Base-by-base conservation (phyloP, 768 basidiomycete species). In the Trametes gibbosa region DNA sequence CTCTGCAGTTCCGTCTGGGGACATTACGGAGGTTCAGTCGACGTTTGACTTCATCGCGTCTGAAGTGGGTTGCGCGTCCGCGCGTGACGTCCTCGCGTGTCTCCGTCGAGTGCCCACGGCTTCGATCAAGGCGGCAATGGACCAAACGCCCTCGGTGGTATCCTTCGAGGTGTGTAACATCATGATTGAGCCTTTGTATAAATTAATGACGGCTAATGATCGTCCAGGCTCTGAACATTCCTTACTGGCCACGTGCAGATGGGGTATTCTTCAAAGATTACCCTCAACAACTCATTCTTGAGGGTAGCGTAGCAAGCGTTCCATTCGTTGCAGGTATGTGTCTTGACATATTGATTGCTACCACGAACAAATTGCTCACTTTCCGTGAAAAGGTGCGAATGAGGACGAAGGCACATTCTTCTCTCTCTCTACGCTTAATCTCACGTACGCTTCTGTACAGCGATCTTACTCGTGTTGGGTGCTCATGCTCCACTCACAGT, bases 1-100 rank as follows among this genome's bases (percentile, higher is more conserved):
- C 16, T 37, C 59, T 1, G 32, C 47, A 1, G 14, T n/a, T 8
- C 53, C 63, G 2, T 34, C 40, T 1, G 57, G 48, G 2, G 29
- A 58, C 13, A 32, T 69, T 5, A 24, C 63, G 10, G 58, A 66
- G 32, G 55, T 59, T 29, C 79, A 80, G 64, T 34, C 10, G 0
- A 69, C 71, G 40, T 83, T 80, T 55, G 79, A 83, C 59, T 51
- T 58, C 0, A 66, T 84, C 19, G 80, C 78, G 1, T 24, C 53
- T 4, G 59, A 70, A 3, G 73, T 75, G 0, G 75, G 75, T 5
- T 84, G 82, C 58, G 12, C 65, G 0, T 47, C 59, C 0, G 46
- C 70, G 1, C 16, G 50, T 0, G 76, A 80, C 62, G 79, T 76
- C 0, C 68, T 83, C 2, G 63, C 64, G 0, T 83, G 82, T 62